phyloP scores from a whole-genome alignment of 2,329 filamentous ascomycete genomes.

The Shiraia sp. region DNA sequence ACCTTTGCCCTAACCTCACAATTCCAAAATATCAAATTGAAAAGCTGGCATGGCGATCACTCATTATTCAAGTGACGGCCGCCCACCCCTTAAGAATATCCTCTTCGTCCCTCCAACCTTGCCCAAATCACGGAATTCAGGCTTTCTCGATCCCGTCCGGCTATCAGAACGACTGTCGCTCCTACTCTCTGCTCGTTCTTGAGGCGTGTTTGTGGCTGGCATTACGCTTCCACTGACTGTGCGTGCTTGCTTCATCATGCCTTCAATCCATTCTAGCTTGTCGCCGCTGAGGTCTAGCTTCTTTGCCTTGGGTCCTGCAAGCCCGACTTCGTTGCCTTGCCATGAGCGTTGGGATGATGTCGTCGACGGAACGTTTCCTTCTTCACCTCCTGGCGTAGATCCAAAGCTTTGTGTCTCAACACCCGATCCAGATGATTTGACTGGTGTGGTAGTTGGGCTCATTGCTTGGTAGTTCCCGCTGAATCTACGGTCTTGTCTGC shows the following conservation, averaged over 20 bases:
- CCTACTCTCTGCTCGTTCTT: constrained; percentile 30
- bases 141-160: constrained; percentile 19
- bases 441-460: constrained; percentile 36
- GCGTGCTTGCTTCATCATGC: constrained; percentile 78
- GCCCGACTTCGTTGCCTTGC: constrained; percentile 58
- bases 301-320: constrained; percentile 71
- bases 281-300: constrained; percentile 68
- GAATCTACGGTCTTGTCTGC: constrained; percentile 29
- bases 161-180: constrained; percentile 34
- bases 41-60: no score
- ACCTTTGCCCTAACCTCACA: no score
- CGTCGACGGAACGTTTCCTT: constrained; percentile 29
- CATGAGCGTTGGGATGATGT: constrained; percentile 38
- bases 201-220: constrained; percentile 17
- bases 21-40: no score
- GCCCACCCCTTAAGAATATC: constrained; percentile 59
- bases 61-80: constrained; percentile 15
- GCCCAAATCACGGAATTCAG: constrained; percentile 69
- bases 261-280: constrained; percentile 79
- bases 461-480: constrained; percentile 20
- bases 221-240: constrained; percentile 64
- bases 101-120: constrained; percentile 74
- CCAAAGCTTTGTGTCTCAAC: constrained; percentile 27
- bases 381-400: constrained; percentile 30
- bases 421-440: constrained; percentile 21